phyloP scores from a whole-genome alignment of 1,284 basidiomycete species.

The Apiotrichum laibachii region DNA sequence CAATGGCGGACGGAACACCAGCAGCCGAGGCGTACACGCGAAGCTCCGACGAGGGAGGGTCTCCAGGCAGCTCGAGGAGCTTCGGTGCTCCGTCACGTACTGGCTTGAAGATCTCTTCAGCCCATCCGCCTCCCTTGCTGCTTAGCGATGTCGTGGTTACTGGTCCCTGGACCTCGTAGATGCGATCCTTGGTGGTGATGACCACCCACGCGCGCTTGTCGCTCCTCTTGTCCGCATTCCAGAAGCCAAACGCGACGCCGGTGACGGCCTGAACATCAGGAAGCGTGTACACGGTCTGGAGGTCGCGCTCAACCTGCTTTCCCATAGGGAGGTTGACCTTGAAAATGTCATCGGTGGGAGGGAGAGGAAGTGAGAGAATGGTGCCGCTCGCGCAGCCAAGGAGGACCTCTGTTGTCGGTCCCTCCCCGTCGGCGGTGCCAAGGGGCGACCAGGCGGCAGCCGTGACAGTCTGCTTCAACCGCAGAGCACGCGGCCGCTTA shows the following conservation, averaged over 20 bases:
- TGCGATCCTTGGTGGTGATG: constrained; percentile 78
- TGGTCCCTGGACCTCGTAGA: constrained; percentile 83
- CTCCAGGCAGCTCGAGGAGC: constrained; percentile 80
- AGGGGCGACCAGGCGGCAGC: constrained; percentile 90
- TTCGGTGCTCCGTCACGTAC: constrained; percentile 75
- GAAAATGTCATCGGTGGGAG: constrained; percentile 82
- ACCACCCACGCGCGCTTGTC: constrained; percentile 58
- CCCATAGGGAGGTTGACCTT: constrained; percentile 57
- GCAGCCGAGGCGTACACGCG: constrained; percentile 61
- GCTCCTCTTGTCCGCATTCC: constrained; percentile 30
- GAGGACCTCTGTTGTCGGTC: constrained; percentile 54
- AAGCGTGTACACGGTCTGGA: constrained; percentile 73
- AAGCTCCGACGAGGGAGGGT: constrained; percentile 68
- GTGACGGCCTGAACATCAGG: constrained; percentile 75
- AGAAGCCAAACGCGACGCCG: constrained; percentile 74
- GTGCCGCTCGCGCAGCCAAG: constrained; percentile 80
- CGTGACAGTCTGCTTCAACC: constrained; percentile 85
- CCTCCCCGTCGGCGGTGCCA: constrained; percentile 11
- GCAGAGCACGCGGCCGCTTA: constrained; percentile 69
- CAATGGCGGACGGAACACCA: constrained; percentile 52
- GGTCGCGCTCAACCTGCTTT: constrained; percentile 57
- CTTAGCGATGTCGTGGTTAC: constrained; percentile 41
- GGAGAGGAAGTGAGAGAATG: constrained; percentile 72
- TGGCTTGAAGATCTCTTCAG: constrained; percentile 67
- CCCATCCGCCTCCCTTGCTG: constrained; percentile 63